Evolutionary conservation across 768 basidiomycete genomes (phyloP), one percentile per base, ranked within the genome.

Genomic region (Agaricus blazei): DNA sequence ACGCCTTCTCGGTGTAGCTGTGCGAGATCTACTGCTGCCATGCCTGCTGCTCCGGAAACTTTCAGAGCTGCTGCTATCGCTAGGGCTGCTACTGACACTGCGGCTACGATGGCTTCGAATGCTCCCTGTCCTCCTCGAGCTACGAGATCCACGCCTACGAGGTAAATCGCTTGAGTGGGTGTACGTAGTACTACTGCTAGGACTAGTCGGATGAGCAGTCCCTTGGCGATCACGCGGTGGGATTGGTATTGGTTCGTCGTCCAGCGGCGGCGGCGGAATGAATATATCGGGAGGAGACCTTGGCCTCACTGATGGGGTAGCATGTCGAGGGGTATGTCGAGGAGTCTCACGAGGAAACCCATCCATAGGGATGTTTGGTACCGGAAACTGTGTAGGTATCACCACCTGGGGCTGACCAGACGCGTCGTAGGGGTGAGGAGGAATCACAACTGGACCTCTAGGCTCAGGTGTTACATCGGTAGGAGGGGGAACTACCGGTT

Each of bases 261-360:
- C 28, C 48, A 41, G 56, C 28, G 31, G 19, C 43, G 38, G 44
- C 27, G 63, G 64, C 4, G 70, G 69, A 31, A 68, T 62, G 51
- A 70, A 71, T 11, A 59, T 57, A 27, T 46, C 49, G 23, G 40
- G 40, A 19, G 8, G 40, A 41, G 46, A 52, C 26, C 28, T 23
- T 24, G 49, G 19, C 19, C 19, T 19, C 19, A 19, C 19, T 19
- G 19, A 19, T 19, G 19, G 52, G 6, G 52, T 54, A 38, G 50
- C 24, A 54, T 49, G 19, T 19, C 19, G 54, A 26, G 19, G 54
- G 4, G 48, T 26, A 24, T n/a, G 47, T 41, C 41, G 45, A 4
- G 40, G 57, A 11, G 34, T 34, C 3, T 7, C 34, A 7, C 11
- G 34, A n/a, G 29, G 46, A 6, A 28, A 43, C 27, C n/a, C 24